phyloP scores from a whole-genome alignment of 2,329 filamentous ascomycete species.

The Penicillium sp. region DNA sequence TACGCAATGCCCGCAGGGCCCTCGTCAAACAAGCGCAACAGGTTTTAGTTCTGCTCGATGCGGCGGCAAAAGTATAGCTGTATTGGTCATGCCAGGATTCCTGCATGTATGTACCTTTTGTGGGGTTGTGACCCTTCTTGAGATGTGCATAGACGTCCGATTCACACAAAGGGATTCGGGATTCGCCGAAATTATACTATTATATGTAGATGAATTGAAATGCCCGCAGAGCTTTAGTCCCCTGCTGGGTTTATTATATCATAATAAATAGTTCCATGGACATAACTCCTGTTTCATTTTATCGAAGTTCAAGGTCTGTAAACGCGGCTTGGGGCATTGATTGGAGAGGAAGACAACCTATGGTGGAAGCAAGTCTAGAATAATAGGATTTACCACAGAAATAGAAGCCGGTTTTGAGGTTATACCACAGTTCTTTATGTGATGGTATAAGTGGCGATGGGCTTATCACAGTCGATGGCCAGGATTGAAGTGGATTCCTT shows the following conservation, averaged over 20 bases:
- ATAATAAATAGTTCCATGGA: background rate
- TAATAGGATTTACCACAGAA: background rate
- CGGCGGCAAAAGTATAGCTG: background rate
- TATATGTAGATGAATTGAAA: background rate
- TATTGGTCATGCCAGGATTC: background rate
- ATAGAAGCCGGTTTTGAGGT: background rate
- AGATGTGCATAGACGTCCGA: background rate
- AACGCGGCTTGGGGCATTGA: background rate
- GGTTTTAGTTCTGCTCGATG: background rate
- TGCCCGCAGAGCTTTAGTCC: background rate
- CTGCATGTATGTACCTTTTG: background rate
- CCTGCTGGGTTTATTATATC: background rate
- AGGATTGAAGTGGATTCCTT: constrained; percentile 1
- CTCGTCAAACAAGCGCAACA: background rate
- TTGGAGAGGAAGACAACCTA: background rate
- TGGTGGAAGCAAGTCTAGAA: background rate
- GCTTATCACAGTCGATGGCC: background rate
- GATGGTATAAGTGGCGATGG: background rate
- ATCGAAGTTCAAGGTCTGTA: background rate
- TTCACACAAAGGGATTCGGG: background rate
- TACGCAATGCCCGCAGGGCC: background rate
- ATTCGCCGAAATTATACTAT: background rate
- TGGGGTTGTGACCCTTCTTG: background rate
- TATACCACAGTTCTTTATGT: background rate
- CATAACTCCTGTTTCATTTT: background rate